Conservation (phyloP, 345 rosid species). For the Lenwebbia sp. region DNA sequence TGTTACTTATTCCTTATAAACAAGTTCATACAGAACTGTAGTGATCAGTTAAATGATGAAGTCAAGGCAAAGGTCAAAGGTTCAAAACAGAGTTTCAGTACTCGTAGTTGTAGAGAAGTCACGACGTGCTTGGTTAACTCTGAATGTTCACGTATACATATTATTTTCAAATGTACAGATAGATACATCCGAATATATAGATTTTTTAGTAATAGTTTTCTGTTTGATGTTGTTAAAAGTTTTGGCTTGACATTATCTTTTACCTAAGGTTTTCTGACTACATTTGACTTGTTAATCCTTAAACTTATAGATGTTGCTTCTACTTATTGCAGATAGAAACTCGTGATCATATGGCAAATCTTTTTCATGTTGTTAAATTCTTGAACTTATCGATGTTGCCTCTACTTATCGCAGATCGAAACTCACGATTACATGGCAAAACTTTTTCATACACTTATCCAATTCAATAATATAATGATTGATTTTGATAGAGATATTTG, state of each 20-base stretch:
- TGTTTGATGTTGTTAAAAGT: not conserved
- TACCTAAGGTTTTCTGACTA: not conserved
- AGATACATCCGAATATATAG: not conserved
- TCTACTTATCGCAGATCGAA: constrained; percentile 1
- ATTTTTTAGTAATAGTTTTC: not conserved
- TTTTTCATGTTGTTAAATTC: not conserved
- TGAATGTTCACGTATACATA: not conserved
- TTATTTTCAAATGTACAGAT: not conserved
- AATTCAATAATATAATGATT: constrained; percentile 13
- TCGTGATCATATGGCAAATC: constrained; percentile 6
- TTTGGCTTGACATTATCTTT: not conserved
- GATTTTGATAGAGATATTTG: constrained; percentile 70
- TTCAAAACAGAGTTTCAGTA: not conserved
- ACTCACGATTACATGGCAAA: constrained; percentile 11
- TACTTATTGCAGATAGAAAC: not conserved
- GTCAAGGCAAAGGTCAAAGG: not conserved
- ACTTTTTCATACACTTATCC: constrained; percentile 4
- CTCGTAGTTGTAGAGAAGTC: not conserved
- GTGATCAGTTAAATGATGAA: not conserved
- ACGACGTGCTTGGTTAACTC: not conserved
- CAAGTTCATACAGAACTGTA: not conserved
- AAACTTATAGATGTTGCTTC: not conserved
- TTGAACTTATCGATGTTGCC: not conserved
- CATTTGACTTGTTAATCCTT: not conserved
- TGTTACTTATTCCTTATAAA: not conserved